Base-by-base conservation (phyloP, 805 yeast genomes). In the Priceomyces medius region DNA sequence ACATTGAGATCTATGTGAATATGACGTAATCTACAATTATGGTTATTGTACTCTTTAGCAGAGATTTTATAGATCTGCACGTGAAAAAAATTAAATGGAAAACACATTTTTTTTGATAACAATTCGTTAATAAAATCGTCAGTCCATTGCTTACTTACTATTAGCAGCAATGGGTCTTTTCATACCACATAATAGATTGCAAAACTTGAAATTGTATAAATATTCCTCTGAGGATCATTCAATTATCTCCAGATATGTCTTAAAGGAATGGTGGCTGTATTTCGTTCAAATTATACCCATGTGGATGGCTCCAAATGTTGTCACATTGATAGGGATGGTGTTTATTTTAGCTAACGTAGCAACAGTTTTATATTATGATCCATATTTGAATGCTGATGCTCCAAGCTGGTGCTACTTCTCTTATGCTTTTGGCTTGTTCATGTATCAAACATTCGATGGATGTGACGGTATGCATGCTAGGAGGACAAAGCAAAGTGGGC, bases 381-480 rank as follows among this genome's bases (percentile, higher is more conserved):
- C 96, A 3, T 66, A 73, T 41, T 72, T 88, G 44, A 63, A 78
- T 35, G 57, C 55, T n/a, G 71, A 68, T 2, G 71, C 77, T 9
- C 97, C 98, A 5, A 61, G 75, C 24, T 87, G 95, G 95, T 76
- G 83, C 13, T 87, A 85, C 58, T 76, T 77, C 50, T 67, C 82
- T 34, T 86, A 87, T 59, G 97, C 95, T 0, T 56, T 85, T 47
- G 91, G 95, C 4, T 66, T 90, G 50, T 89, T 90, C 58, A 68
- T 89, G 75, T 90, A 90, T 62, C 98, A 90, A 61, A 90, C 97
- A 0, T 88, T 90, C 61, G 98, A 90, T 62, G 96, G 96, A 0
- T 86, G 96, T 63, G 98, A 90, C 63, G 98, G 98, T 3, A 77
- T 85, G 48, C 98, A 90, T 61, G 97, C 97, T 18, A 80, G 98